Evolutionary conservation across 176 grass and related monocot species (phyloP).

Genomic region (Themeda triandra): DNA sequence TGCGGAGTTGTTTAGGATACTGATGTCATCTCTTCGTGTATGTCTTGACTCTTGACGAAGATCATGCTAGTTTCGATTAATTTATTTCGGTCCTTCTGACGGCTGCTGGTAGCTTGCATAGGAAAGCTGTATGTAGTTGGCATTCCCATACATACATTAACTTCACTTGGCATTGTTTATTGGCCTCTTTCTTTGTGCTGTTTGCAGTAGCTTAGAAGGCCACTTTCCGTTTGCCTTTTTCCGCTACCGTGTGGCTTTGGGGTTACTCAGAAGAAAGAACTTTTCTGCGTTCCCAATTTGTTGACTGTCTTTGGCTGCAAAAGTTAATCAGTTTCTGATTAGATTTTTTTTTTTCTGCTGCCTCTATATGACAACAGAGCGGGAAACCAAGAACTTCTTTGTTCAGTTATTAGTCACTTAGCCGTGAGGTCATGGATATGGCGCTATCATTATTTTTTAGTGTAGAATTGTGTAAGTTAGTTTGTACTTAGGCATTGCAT

Average conservation of each 20-base stretch:
- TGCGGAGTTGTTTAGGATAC: constrained; percentile 10
- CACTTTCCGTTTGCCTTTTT: constrained; percentile 20
- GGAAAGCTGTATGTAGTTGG: not conserved
- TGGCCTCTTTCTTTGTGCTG: constrained; percentile 19
- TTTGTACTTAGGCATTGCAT: not conserved
- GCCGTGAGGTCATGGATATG: not conserved
- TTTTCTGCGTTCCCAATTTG: not conserved
- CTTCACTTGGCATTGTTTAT: constrained; percentile 12
- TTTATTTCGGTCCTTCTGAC: not conserved
- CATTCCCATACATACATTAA: not conserved
- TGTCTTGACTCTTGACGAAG: not conserved
- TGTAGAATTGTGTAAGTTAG: constrained; percentile 6
- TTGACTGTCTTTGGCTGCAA: not conserved
- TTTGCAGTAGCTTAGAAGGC: constrained; percentile 23
- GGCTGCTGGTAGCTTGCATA: not conserved
- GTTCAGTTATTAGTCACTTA: not conserved
- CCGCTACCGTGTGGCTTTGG: not conserved
- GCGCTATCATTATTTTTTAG: not conserved
- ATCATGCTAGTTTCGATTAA: constrained; percentile 20
- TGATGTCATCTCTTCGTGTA: constrained; percentile 7
- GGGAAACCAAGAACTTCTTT: not conserved
- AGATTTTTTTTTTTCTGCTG: not conserved
- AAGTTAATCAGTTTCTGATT: not conserved
- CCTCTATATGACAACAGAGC: not conserved
- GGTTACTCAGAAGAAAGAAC: constrained; percentile 4